phyloP scores from a whole-genome alignment of 2,329 filamentous ascomycete species.

The Ceratocystis papillata region DNA sequence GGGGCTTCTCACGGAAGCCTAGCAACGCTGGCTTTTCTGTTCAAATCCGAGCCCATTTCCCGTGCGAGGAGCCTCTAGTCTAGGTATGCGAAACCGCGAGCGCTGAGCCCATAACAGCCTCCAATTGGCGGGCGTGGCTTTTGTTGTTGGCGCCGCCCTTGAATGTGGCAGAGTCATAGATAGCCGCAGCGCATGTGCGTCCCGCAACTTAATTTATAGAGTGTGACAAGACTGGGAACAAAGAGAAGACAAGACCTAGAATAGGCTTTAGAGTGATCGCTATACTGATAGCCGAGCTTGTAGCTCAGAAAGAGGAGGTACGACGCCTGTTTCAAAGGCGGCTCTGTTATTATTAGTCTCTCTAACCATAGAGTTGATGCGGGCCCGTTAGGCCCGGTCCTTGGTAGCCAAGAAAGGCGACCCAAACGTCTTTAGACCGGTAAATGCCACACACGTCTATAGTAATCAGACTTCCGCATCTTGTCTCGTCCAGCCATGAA shows the following conservation, averaged over 20 bases:
- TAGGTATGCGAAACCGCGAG: constrained; percentile 33
- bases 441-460: constrained; percentile 46
- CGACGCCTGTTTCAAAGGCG: constrained; percentile 31
- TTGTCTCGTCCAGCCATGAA: constrained; percentile 32
- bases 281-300: constrained; percentile 41
- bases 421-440: constrained; percentile 31
- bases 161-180: constrained; percentile 31
- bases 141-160: constrained; percentile 41
- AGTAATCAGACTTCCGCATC: constrained; percentile 38
- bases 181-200: constrained; percentile 32
- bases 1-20: constrained; percentile 32
- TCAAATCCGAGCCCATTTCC: constrained; percentile 42
- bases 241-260: constrained; percentile 26
- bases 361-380: too few relatives aligned
- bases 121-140: constrained; percentile 41
- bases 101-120: constrained; percentile 38
- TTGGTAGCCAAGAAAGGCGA: constrained; percentile 41
- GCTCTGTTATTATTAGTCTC: neutral
- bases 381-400: constrained; percentile 34
- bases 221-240: constrained; percentile 27
- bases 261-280: constrained; percentile 32
- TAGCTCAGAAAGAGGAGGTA: constrained; percentile 40
- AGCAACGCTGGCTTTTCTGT: constrained; percentile 39
- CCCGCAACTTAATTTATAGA: constrained; percentile 35
- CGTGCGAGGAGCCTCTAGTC: constrained; percentile 33